Evolutionary conservation across 2,329 filamentous ascomycete species (phyloP).

Genomic region (Sporothrix euskadiensis): DNA sequence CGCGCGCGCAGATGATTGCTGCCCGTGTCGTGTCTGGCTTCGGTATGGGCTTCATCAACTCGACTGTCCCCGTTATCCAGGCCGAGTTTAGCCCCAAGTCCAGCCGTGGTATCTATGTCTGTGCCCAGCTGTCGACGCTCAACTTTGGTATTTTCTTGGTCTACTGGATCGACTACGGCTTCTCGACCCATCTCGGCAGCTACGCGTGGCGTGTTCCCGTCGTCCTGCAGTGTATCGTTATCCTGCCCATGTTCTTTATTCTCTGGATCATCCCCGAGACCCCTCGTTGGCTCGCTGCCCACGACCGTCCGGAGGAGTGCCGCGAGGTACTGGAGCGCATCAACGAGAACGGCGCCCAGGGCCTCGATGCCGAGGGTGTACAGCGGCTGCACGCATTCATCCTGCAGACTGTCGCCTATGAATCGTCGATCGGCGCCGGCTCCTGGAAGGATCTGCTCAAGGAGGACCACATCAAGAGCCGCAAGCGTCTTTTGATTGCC

Average conservation of each 20-base stretch:
- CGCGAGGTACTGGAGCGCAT: constrained; percentile 38
- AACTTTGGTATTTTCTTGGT: constrained; percentile 39
- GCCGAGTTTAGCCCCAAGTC: constrained; percentile 38
- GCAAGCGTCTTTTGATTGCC: constrained; percentile 25
- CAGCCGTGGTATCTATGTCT: constrained; percentile 27
- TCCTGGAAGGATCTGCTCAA: constrained; percentile 52
- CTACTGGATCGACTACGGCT: constrained; percentile 46
- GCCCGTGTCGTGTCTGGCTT: constrained; percentile 43
- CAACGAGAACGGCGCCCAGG: constrained; percentile 33
- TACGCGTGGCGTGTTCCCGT: constrained; percentile 48
- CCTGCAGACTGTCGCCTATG: constrained; percentile 37
- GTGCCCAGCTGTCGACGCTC: constrained; percentile 37
- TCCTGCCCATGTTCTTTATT: constrained; percentile 40
- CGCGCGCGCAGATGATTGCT: constrained; percentile 45
- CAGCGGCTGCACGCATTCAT: constrained; percentile 33
- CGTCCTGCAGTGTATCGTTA: constrained; percentile 47
- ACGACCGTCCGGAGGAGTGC: constrained; percentile 40
- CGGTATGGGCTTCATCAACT: constrained; percentile 45
- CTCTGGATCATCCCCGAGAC: constrained; percentile 47
- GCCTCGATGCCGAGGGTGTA: constrained; percentile 38
- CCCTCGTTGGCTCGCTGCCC: constrained; percentile 48
- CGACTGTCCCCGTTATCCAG: constrained; percentile 42
- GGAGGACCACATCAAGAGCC: constrained; percentile 43
- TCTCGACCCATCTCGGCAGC: constrained; percentile 37
- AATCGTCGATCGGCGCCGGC: constrained; percentile 46